Percentiles rank a stretch among this genome's conserved stretches.
phyloP scores from a whole-genome alignment of 1,139 yeast species.

The Hyphopichia pseudoburtonii region DNA sequence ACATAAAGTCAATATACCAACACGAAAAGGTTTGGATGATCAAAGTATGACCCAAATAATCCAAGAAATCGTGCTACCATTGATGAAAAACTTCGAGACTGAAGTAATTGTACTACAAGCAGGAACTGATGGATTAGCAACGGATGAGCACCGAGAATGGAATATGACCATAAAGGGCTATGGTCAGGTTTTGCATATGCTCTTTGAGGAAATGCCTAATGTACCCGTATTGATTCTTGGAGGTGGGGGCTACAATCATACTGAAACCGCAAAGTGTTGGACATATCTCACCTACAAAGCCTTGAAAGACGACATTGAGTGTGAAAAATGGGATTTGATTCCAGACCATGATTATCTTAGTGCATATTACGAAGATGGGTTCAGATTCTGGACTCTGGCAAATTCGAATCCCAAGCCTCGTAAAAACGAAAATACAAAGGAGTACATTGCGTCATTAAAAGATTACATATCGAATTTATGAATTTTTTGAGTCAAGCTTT shows the following conservation, averaged over 20 bases:
- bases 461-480: slow-evolving; percentile 9
- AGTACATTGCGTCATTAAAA: slow-evolving; percentile 13
- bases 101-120: slow-evolving; percentile 62
- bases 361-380: slow-evolving; percentile 46
- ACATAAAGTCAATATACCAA: slow-evolving; percentile 55
- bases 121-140: slow-evolving; percentile 69
- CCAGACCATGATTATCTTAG: slow-evolving; percentile 55
- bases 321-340: slow-evolving; percentile 34
- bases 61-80: slow-evolving; percentile 43
- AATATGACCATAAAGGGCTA: slow-evolving; percentile 59
- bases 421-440: slow-evolving; percentile 39
- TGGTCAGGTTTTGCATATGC: slow-evolving; percentile 30
- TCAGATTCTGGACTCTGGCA: slow-evolving; percentile 47
- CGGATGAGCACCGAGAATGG: slow-evolving; percentile 66
- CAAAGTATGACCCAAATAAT: slow-evolving; percentile 35
- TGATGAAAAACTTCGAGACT: slow-evolving; percentile 40
- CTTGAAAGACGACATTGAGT: slow-evolving; percentile 12
- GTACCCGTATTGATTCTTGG: slow-evolving; percentile 55
- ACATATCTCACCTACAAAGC: slow-evolving; percentile 51
- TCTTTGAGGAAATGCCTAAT: slow-evolving; percentile 26
- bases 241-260: slow-evolving; percentile 75
- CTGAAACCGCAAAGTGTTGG: slow-evolving; percentile 67
- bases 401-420: slow-evolving; percentile 28
- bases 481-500: no score
- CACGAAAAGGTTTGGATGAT: slow-evolving; percentile 57